A percentile compares a stretch with the other conserved stretches of the same genome.
Conservation (phyloP, 108 stramenopile species). For the Pseudonitzschia delicatissima region DNA sequence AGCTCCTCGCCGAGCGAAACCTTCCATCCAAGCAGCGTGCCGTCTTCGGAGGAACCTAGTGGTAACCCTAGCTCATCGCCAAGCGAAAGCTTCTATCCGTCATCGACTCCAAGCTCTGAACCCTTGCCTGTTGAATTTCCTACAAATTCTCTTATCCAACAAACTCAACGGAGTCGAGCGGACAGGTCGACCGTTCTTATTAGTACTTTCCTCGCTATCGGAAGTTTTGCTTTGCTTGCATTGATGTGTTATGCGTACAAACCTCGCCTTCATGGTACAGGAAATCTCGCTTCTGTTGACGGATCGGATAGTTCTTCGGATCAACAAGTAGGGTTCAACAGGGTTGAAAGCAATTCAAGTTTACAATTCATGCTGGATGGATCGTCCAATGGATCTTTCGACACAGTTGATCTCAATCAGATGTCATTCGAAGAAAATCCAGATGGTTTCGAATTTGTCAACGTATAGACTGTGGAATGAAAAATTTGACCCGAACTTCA, state of each 20-base stretch:
- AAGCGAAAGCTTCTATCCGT: neutral
- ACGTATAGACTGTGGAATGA: neutral
- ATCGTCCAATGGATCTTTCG: neutral
- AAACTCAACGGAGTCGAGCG: neutral
- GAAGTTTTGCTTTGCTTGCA: neutral
- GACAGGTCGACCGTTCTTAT: conserved; percentile 4
- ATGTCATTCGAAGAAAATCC: conserved; percentile 1
- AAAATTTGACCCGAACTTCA: too few species aligned
- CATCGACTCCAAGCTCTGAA: neutral
- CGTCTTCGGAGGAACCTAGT: neutral
- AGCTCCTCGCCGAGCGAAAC: neutral
- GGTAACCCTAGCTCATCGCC: neutral
- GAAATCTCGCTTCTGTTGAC: neutral
- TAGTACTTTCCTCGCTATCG: neutral
- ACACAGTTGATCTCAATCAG: conserved; percentile 6
- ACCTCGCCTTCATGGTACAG: neutral
- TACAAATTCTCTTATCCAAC: neutral
- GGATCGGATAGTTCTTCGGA: neutral
- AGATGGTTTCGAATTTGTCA: conserved; percentile 16
- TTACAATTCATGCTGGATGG: neutral
- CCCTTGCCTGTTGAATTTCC: neutral
- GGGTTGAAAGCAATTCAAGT: neutral
- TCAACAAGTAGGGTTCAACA: neutral
- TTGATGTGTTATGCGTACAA: neutral
- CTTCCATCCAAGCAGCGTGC: neutral